Conservation (phyloP, 805 yeast genomes). For the Spathaspora hagerdaliae region DNA sequence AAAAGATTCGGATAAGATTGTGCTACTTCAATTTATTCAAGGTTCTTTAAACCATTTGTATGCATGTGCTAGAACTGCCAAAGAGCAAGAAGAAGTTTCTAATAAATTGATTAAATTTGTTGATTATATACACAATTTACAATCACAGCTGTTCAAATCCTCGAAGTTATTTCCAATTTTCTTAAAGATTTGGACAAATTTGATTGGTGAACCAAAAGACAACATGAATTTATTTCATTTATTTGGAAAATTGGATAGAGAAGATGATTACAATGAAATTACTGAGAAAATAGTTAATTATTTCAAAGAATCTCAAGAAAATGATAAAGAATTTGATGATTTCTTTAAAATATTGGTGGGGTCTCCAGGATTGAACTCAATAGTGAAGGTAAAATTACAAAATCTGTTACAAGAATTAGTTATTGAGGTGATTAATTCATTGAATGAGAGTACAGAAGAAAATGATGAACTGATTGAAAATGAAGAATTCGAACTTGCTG, state of each 20-base stretch:
- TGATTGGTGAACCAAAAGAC: conserved; percentile 13
- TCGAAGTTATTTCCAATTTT: conserved; percentile 15
- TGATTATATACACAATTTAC: conserved; percentile 19
- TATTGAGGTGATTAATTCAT: conserved; percentile 13
- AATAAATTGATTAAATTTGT: conserved; percentile 18
- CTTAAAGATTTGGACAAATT: conserved; percentile 22
- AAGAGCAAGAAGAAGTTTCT: conserved; percentile 11
- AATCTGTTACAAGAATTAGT: conserved; percentile 20
- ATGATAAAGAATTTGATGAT: conserved; percentile 9
- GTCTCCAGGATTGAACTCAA: conserved; percentile 14
- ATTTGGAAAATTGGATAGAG: conserved; percentile 20
- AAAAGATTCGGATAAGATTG: conserved; percentile 15
- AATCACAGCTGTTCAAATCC: conserved; percentile 18
- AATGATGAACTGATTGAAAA: conserved; percentile 7
- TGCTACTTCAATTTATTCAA: conserved; percentile 33
- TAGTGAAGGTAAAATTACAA: conserved; percentile 20
- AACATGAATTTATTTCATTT: conserved; percentile 16
- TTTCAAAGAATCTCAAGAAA: conserved; percentile 14
- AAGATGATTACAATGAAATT: conserved; percentile 24
- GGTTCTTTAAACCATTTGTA: conserved; percentile 36
- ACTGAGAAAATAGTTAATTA: conserved; percentile 20
- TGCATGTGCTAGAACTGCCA: conserved; percentile 17
- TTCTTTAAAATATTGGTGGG: conserved; percentile 9
- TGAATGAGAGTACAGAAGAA: conserved; percentile 10
- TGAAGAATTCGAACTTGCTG: conserved; percentile 1